Base-by-base conservation (phyloP, 2,329 filamentous ascomycete genomes). In the Fonsecaea erecta region DNA sequence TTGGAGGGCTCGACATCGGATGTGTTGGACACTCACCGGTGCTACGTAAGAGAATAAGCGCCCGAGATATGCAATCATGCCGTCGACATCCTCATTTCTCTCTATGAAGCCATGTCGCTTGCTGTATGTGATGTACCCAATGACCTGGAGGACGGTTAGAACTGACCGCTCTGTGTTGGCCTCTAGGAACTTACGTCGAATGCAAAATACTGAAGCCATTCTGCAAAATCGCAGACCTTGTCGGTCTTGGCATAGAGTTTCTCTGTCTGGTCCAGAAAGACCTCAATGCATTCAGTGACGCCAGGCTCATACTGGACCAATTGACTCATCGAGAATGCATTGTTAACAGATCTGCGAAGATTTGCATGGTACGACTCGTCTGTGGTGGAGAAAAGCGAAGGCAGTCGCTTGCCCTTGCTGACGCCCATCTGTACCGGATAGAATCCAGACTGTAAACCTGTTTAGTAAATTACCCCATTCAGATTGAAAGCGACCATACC, bases 401-500 rank as follows among this genome's bases (percentile, higher is more conserved):
- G 85, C 0, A 93, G 82, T 2, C 85, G 83, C 66, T 85, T 83
- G 24, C 91, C 91, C 67, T 89, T 86, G 21, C 87, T 84, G 1
- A 91, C 85, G 0, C 89, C 87, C 76, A 91, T 87, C 74, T 93
- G 91, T 2, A 93, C 89, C 0, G 90, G 85, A 73, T 94, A 94
- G 75, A 94, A 94, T 68, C 91, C 88, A 32, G 90, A 92, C 88
- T 91, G 60, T 7, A 16, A 28, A 59, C 51, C 63, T 54, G 37
- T 32, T 30, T 12, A 62, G 35, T 16, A 63, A 6, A 43, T 51
- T 30, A 24, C 5, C 30, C n/a, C 54, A 32, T n/a, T 35, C 28
- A 12, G 14, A 26, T 52, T 18, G 18, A 52, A 52, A 43, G 12
- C 28, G 5, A 21, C 67, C 75, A 54, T 76, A 90, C 90, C 85